phyloP scores from a whole-genome alignment of 257 asterid genomes.

The Coffea eugenioides region DNA sequence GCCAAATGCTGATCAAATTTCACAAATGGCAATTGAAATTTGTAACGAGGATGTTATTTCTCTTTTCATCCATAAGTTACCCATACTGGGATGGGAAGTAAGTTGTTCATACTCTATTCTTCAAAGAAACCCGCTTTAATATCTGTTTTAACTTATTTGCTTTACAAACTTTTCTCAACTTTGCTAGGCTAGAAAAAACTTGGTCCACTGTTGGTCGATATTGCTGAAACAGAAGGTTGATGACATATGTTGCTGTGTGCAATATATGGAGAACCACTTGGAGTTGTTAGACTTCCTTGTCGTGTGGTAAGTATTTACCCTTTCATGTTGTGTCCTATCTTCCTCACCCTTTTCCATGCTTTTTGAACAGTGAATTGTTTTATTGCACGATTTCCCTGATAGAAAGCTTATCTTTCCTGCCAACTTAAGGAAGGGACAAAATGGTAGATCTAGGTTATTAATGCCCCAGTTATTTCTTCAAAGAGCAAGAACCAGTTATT shows the following conservation, averaged over 20 bases:
- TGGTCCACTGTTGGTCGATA: conserved; percentile 91
- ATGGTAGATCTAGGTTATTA: background rate
- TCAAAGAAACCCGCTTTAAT: conserved; percentile 4
- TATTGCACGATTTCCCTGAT: background rate
- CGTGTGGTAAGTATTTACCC: conserved; percentile 59
- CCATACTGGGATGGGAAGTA: conserved; percentile 97
- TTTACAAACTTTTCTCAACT: conserved; percentile 27
- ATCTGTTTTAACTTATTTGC: conserved; percentile 14
- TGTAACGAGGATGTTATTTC: conserved; percentile 82
- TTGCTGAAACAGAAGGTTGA: conserved; percentile 89
- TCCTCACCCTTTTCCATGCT: background rate
- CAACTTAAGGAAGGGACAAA: background rate
- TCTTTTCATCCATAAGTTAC: conserved; percentile 84
- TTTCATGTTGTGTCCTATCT: conserved; percentile 8
- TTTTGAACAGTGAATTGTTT: background rate
- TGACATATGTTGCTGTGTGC: conserved; percentile 57
- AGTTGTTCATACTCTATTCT: conserved; percentile 24
- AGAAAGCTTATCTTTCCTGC: background rate
- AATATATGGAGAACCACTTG: conserved; percentile 88
- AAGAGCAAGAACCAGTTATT: background rate
- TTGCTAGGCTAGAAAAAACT: conserved; percentile 76
- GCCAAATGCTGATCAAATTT: conserved; percentile 76
- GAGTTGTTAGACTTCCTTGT: conserved; percentile 97
- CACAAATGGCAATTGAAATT: conserved; percentile 74
- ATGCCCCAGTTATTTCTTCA: background rate